These are phyloP conservation scores for Sphagnum contortum DNA, from an alignment of 225 moss, liverwort and hornwort genomes.

Conservation along the genomic window DNA sequence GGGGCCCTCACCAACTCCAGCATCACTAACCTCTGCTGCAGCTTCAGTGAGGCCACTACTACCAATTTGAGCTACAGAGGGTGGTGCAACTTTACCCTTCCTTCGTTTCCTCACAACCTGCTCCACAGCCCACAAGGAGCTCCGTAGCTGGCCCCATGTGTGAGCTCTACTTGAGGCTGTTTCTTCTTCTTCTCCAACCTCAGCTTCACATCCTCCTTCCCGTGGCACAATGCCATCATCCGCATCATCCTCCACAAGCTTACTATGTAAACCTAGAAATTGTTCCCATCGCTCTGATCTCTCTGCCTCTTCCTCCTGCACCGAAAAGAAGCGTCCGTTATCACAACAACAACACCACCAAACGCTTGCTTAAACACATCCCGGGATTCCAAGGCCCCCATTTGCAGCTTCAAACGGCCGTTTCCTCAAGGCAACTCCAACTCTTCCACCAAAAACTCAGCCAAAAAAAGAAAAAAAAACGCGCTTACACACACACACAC, in stretches of 20 bases:
- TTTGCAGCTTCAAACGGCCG: background rate
- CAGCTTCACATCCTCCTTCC: conserved; percentile 2
- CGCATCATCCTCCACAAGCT: background rate
- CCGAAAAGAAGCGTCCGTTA: no score
- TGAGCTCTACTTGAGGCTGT: no score
- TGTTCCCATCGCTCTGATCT: conserved; percentile 68
- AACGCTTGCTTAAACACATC: no score
- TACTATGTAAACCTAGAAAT: conserved; percentile 32
- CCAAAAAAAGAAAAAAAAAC: no score
- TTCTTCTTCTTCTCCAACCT: conserved; percentile 3
- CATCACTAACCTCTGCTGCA: conserved; percentile 1
- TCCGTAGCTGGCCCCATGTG: conserved; percentile 39
- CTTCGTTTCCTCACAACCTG: conserved; percentile 27
- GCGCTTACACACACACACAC: background rate
- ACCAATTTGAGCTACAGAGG: no score
- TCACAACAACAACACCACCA: no score
- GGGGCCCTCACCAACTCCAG: background rate
- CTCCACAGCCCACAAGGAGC: conserved; percentile 58
- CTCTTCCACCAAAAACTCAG: background rate
- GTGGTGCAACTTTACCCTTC: conserved; percentile 3
- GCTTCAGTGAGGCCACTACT: conserved; percentile 1
- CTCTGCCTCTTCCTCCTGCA: conserved; percentile 66
- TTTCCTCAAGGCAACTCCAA: no score
- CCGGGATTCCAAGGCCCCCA: conserved; percentile 1
- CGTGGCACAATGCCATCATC: conserved; percentile 4